Conservation (phyloP, 805 yeast species). For the Aciculoconidium aculeatum region DNA sequence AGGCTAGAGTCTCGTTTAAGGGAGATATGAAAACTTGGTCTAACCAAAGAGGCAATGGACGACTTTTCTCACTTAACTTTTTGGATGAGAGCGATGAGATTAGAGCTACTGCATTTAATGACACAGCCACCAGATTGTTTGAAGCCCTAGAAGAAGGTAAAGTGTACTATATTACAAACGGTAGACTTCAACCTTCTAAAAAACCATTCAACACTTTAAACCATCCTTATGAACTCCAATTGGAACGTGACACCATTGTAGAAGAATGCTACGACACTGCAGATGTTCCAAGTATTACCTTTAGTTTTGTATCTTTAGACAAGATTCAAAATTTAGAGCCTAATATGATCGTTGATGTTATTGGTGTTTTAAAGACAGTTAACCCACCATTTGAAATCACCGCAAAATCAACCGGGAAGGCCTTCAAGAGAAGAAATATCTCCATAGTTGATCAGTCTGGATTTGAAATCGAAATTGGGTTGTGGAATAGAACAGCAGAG, state of each 20-base stretch:
- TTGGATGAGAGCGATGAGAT: slow-evolving; percentile 95
- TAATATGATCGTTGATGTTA: slow-evolving; percentile 73
- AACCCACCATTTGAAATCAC: slow-evolving; percentile 72
- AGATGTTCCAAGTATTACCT: slow-evolving; percentile 74
- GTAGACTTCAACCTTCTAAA: slow-evolving; percentile 76
- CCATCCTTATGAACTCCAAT: slow-evolving; percentile 81
- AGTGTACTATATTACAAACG: slow-evolving; percentile 78
- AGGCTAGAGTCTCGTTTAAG: slow-evolving; percentile 85
- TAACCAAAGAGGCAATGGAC: slow-evolving; percentile 82
- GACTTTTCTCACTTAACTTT: slow-evolving; percentile 80
- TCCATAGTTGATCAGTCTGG: slow-evolving; percentile 80
- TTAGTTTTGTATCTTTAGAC: slow-evolving; percentile 66
- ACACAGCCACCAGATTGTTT: slow-evolving; percentile 72
- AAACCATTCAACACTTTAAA: slow-evolving; percentile 77
- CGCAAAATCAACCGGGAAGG: slow-evolving; percentile 83
- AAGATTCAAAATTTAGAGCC: slow-evolving; percentile 62
- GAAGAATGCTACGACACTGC: slow-evolving; percentile 57
- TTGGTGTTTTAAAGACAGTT: slow-evolving; percentile 79
- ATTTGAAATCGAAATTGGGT: slow-evolving; percentile 67
- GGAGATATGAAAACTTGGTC: slow-evolving; percentile 86
- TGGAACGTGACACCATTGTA: slow-evolving; percentile 74
- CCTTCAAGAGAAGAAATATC: slow-evolving; percentile 88
- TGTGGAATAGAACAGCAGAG: slow-evolving; percentile 87
- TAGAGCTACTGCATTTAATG: slow-evolving; percentile 90
- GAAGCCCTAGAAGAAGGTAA: slow-evolving; percentile 80